Base-by-base conservation (phyloP, 768 basidiomycete genomes). In the Brasilioporus rufonigricans region DNA sequence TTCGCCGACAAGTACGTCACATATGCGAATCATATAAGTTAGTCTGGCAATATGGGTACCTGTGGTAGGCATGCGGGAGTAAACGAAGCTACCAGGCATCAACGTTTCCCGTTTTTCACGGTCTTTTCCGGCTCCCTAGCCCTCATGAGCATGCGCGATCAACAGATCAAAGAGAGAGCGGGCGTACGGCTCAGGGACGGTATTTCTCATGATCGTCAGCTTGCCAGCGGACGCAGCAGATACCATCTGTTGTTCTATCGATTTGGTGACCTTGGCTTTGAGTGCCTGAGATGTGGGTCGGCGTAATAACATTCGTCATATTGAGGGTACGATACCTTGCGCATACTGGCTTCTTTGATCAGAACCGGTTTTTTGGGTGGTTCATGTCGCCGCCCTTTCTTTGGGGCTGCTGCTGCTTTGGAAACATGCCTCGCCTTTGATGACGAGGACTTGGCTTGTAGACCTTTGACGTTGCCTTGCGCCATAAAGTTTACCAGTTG, bases 211-310 rank as follows among this genome's bases (percentile, higher is more conserved):
- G 69, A 98, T 93, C 27, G 91, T 91, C 57, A 98, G 77, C 69
- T 91, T 93, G 36, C 94, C 94, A 40, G 85, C 77, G 5, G 91
- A 93, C 4, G 94, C 94, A 8, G 93, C 93, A 46, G 84, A 76
- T 13, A 92, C 89, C 85, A 94, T 92, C 72, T 95, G 93, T 51
- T 81, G 79, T 70, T 98, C 94, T 63, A 98, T 94, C 21, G 89
- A 91, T 69, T 84, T 86, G 70, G 90, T 93, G 67, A 97, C 94
- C 74, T 93, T 94, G 48, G 92, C 88, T 55, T 88, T 88, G 59
- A 97, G 78, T 65, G 83, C 77, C 93, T 96, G 52, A 18, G 36
- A 29, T 21, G 45, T 46, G 43, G 41, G 38, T 44, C 12, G 33
- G 48, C 16, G 53, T 41, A 10, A 45, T 41, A 47, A 53, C 31